phyloP scores from a whole-genome alignment of 352 stramenopile genomes.

The Phytophthora meadii region DNA sequence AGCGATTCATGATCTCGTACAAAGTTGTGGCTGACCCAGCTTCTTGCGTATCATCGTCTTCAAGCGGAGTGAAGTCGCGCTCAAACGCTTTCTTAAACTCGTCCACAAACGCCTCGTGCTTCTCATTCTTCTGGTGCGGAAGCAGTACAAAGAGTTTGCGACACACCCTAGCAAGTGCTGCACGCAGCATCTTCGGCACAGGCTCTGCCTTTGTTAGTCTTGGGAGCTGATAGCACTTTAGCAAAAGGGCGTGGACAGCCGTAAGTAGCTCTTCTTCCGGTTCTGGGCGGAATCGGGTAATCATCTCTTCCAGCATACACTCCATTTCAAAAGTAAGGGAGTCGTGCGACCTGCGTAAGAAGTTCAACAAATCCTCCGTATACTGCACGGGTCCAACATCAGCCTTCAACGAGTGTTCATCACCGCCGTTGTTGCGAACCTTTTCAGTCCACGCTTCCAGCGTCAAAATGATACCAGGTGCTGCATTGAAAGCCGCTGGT shows the following conservation, averaged over 20 bases:
- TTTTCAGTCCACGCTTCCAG: constrained; percentile 80
- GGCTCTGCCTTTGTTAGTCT: constrained; percentile 78
- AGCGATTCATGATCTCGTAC: constrained; percentile 87
- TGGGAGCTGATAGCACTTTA: constrained; percentile 93
- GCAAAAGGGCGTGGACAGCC: constrained; percentile 95
- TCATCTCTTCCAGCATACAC: constrained; percentile 98
- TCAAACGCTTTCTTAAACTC: constrained; percentile 90
- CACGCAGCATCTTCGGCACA: constrained; percentile 90
- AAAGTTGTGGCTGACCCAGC: constrained; percentile 55
- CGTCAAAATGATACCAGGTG: constrained; percentile 64
- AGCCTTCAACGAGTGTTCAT: constrained; percentile 51
- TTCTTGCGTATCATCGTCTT: constrained; percentile 32
- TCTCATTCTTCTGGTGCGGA: constrained; percentile 88
- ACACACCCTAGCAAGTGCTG: constrained; percentile 92
- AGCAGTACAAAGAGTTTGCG: constrained; percentile 92
- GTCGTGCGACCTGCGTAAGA: constrained; percentile 91
- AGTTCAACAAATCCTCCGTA: constrained; percentile 95
- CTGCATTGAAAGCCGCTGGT: constrained; percentile 74
- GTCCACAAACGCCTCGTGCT: constrained; percentile 88
- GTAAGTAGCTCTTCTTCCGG: constrained; percentile 98
- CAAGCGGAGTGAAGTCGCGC: constrained; percentile 74
- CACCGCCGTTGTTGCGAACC: constrained; percentile 39
- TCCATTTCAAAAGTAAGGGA: constrained; percentile 96
- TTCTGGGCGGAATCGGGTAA: constrained; percentile 96
- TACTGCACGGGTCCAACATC: constrained; percentile 90